Evolutionary conservation across 2,329 filamentous ascomycete genomes (phyloP).

Genomic region (Trichoderma sp.): DNA sequence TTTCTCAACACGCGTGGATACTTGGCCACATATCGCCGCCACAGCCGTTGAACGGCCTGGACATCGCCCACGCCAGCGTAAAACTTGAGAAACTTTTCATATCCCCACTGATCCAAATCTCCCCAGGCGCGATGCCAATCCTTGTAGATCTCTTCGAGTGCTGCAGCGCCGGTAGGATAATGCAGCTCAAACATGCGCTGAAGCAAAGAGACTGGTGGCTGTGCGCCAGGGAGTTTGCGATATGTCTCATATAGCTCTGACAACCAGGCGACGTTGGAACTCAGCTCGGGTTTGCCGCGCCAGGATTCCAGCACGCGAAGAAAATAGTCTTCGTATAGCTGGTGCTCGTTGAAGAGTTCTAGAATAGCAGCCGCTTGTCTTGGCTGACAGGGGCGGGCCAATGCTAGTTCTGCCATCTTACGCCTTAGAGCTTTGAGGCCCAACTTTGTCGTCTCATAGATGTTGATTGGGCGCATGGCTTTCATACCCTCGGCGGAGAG

Average conservation of each 20-base stretch:
- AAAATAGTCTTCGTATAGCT: slow-evolving; percentile 46
- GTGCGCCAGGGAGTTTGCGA: slow-evolving; percentile 39
- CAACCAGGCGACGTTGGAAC: slow-evolving; percentile 33
- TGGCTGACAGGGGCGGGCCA: slow-evolving; percentile 35
- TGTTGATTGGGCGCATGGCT: slow-evolving; percentile 25
- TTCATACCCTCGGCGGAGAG: slow-evolving; percentile 29
- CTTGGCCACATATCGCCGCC: slow-evolving; percentile 40
- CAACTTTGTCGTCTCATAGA: slow-evolving; percentile 23
- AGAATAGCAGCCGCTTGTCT: slow-evolving; percentile 39
- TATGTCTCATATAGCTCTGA: slow-evolving; percentile 46
- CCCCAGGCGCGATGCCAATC: slow-evolving; percentile 47
- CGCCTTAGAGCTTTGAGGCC: slow-evolving; percentile 31
- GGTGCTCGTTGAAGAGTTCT: slow-evolving; percentile 35
- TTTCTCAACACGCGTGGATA: slow-evolving; percentile 36
- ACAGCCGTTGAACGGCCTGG: slow-evolving; percentile 43
- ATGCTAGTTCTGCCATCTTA: slow-evolving; percentile 32
- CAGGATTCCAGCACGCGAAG: slow-evolving; percentile 31
- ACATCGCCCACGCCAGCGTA: slow-evolving; percentile 49
- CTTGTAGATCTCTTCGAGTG: slow-evolving; percentile 45
- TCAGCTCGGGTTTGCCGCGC: slow-evolving; percentile 29
- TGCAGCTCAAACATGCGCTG: slow-evolving; percentile 45
- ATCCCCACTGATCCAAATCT: slow-evolving; percentile 43
- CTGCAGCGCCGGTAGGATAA: slow-evolving; percentile 37
- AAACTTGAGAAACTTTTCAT: slow-evolving; percentile 47
- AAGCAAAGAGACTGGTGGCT: slow-evolving; percentile 40